Evolutionary conservation across 1,284 basidiomycete genomes (phyloP), one percentile per base, ranked within the genome.

Genomic region (Fomitopsis palustris): DNA sequence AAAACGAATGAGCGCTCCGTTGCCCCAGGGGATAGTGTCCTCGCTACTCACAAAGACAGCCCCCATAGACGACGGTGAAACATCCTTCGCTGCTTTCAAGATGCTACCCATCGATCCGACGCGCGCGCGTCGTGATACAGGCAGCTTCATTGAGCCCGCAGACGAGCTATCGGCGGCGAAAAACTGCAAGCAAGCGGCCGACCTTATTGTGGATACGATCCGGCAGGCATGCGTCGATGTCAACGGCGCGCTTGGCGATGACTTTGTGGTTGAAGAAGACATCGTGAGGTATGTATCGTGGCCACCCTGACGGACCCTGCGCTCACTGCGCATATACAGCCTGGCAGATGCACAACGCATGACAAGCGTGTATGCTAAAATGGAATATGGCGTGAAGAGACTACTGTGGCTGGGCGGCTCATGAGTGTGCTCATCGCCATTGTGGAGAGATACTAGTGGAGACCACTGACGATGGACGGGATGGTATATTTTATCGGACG

Each of bases 371-470:
- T 89, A 92, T 70, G 85, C 92, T 9, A 92, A 93, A 76, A 90
- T 95, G 84, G 94, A 96, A 70, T 93, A 95, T 71, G 90, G 91
- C 1, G 80, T 95, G 61, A 96, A 95, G 79, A 79, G 93, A 63
- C 77, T 95, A 69, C 74, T 95, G 61, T 96, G 93, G 93, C 74
- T 95, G 53, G 90, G 90, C 54, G 82, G 87, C 64, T 88, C 69
- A 70, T 51, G 39, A 47, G 42, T 2, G 35, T 37, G 35, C 10
- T 39, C 38, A 19, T n/a, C n/a, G 39, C 17, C 39, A 12, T 37
- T 37, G 35, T 37, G 35, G 35, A 37, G 35, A 35, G 35, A 35
- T 12, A n/a, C n/a, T n/a, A 35, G 35, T 9, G 35, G 35, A 14
- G 35, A 33, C 6, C 16, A 37, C 35, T n/a, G n/a, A n/a, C n/a